Conservation (phyloP, 495 filamentous ascomycete species). For the Cryomyces minteri region DNA sequence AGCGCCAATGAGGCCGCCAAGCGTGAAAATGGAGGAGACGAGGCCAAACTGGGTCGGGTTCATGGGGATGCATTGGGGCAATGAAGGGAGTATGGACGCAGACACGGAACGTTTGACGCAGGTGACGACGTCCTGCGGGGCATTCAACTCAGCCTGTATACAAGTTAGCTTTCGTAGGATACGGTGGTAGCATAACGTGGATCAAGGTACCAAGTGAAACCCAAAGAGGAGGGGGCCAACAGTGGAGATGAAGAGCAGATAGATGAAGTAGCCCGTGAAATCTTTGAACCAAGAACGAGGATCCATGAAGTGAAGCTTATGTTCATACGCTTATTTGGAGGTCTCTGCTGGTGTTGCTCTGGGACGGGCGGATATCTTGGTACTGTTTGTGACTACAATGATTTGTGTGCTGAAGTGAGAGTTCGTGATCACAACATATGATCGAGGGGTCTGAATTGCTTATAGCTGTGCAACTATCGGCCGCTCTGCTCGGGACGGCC, state of each 20-base stretch:
- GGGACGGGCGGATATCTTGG: too few species aligned
- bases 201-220: constrained; percentile 57
- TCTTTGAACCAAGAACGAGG: constrained; percentile 14
- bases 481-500: too few species aligned
- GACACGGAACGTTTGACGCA: constrained; percentile 48
- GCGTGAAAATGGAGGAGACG: constrained; percentile 77
- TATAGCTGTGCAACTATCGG: too few species aligned
- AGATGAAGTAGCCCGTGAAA: constrained; percentile 22
- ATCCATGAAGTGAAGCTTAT: constrained; percentile 7
- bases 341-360: too few species aligned
- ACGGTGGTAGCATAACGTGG: constrained; percentile 1
- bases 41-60: constrained; percentile 53
- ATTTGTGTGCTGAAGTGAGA: too few species aligned
- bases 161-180: constrained; percentile 9
- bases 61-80: constrained; percentile 75
- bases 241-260: constrained; percentile 18
- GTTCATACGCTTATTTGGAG: too few species aligned
- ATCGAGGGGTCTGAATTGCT: too few species aligned
- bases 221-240: constrained; percentile 84
- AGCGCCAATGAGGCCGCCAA: constrained; percentile 75
- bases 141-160: constrained; percentile 75
- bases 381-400: too few species aligned
- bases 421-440: too few species aligned
- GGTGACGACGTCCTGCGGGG: constrained; percentile 76
- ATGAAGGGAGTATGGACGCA: constrained; percentile 15